Evolutionary conservation across 768 basidiomycete species (phyloP).

Genomic region (Amanita polypyramis): DNA sequence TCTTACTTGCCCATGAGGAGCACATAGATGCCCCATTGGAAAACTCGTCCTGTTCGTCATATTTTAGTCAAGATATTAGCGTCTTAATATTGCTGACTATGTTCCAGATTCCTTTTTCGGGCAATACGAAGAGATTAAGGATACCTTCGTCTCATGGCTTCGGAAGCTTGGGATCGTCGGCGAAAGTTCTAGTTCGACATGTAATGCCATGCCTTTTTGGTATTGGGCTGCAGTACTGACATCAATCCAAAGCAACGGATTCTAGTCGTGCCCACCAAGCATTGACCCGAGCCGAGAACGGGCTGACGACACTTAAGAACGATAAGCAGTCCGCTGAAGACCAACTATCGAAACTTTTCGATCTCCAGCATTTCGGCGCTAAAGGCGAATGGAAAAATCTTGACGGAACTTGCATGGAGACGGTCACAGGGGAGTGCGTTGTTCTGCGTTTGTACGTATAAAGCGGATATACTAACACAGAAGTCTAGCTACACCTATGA

Average conservation of each 20-base stretch:
- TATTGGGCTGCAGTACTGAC: neutral
- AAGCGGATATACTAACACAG: neutral
- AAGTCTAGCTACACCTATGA: conserved; percentile 79
- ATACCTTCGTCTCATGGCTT: conserved; percentile 52
- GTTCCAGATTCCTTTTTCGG: conserved; percentile 76
- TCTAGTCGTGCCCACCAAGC: conserved; percentile 54
- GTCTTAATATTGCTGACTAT: conserved; percentile 69
- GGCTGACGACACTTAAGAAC: conserved; percentile 38
- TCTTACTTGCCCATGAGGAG: conserved; percentile 73
- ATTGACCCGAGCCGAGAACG: conserved; percentile 50
- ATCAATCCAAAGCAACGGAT: conserved; percentile 22
- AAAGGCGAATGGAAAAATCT: conserved; percentile 97
- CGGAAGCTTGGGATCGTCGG: conserved; percentile 50
- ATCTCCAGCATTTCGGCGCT: conserved; percentile 53
- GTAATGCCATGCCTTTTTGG: conserved; percentile 16
- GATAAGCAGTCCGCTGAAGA: conserved; percentile 44
- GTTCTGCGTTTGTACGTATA: neutral
- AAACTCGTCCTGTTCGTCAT: conserved; percentile 44
- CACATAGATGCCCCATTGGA: conserved; percentile 40
- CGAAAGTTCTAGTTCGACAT: conserved; percentile 26
- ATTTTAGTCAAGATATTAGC: neutral
- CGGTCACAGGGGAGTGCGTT: conserved; percentile 84
- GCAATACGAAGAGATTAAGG: conserved; percentile 58
- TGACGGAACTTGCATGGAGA: conserved; percentile 68
- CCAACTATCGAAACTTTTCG: conserved; percentile 58